These are phyloP conservation scores for Pythium volutum DNA, from an alignment of 352 stramenopile genomes.

Conservation along the genomic window DNA sequence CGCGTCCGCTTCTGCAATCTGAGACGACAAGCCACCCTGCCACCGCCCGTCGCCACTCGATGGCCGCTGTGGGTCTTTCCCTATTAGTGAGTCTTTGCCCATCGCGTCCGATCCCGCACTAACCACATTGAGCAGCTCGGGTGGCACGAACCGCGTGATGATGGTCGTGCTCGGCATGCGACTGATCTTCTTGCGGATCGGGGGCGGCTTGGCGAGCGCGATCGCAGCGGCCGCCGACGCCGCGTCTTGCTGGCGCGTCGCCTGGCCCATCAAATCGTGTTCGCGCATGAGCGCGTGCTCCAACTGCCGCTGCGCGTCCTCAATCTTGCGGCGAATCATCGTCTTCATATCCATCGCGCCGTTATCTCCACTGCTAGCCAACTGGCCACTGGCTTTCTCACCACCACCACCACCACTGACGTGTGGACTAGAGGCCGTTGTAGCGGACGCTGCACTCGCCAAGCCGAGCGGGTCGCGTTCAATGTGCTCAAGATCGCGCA, in stretches of 20 bases:
- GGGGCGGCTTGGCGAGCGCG: slow-evolving; percentile 19
- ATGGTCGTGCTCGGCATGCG: slow-evolving; percentile 64
- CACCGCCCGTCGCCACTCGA: not conserved
- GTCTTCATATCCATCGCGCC: slow-evolving; percentile 32
- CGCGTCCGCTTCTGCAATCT: slow-evolving; percentile 9
- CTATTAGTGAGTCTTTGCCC: too few species aligned
- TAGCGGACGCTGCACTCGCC: not conserved
- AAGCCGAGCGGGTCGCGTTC: slow-evolving; percentile 28
- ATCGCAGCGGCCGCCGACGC: not conserved
- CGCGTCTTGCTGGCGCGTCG: slow-evolving; percentile 27
- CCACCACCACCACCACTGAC: not conserved
- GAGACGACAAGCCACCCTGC: not conserved
- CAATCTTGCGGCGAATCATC: slow-evolving; percentile 44
- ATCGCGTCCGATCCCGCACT: too few species aligned
- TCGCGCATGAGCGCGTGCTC: slow-evolving; percentile 72
- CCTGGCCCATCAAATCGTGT: slow-evolving; percentile 46
- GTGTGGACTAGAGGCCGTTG: not conserved
- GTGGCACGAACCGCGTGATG: slow-evolving; percentile 40
- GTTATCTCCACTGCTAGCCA: not conserved
- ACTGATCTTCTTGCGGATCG: slow-evolving; percentile 45
- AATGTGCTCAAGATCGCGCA: slow-evolving; percentile 54
- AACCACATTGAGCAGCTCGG: slow-evolving; percentile 7
- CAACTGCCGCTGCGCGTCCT: slow-evolving; percentile 39
- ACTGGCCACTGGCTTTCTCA: not conserved
- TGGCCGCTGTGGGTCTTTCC: not conserved